Percentiles rank a stretch among this genome's conserved stretches.
Evolutionary conservation across 148 eudicot genomes (phyloP).

Genomic region (Silene conica): DNA sequence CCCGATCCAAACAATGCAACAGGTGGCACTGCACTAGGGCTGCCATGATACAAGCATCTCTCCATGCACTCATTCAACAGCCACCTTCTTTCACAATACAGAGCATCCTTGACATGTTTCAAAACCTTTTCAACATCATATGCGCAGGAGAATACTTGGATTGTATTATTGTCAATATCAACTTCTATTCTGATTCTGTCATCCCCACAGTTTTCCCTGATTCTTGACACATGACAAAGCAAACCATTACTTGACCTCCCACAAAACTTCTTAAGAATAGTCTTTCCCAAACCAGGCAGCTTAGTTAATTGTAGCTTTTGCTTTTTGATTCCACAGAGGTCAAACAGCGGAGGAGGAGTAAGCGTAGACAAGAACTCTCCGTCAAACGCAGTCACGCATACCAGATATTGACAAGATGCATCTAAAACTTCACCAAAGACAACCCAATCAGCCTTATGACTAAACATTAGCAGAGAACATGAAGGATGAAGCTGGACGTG

Average conservation of each 20-base stretch:
- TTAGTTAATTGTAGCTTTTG: constrained; percentile 48
- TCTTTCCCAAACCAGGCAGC: constrained; percentile 55
- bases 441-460: constrained; percentile 75
- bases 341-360: constrained; percentile 61
- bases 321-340: constrained; percentile 43
- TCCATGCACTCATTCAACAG: constrained; percentile 77
- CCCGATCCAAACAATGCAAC: constrained; percentile 90
- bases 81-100: constrained; percentile 54
- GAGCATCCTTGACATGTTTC: constrained; percentile 32
- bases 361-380: constrained; percentile 44
- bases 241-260: constrained; percentile 53
- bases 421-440: constrained; percentile 81
- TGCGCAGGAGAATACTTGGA: constrained; percentile 49
- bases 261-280: constrained; percentile 67
- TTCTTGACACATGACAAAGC: constrained; percentile 39
- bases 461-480: constrained; percentile 69
- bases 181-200: constrained; percentile 72
- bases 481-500: constrained; percentile 81
- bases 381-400: constrained; percentile 71
- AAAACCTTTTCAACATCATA: constrained; percentile 48
- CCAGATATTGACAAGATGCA: constrained; percentile 54
- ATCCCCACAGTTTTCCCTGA: constrained; percentile 42
- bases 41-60: constrained; percentile 64
- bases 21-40: constrained; percentile 54
- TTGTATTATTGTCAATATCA: constrained; percentile 49